Evolutionary conservation across 139 green algal genomes (phyloP), one percentile per base, ranked within the genome.

Genomic region (Chlamydomonas incerta): DNA sequence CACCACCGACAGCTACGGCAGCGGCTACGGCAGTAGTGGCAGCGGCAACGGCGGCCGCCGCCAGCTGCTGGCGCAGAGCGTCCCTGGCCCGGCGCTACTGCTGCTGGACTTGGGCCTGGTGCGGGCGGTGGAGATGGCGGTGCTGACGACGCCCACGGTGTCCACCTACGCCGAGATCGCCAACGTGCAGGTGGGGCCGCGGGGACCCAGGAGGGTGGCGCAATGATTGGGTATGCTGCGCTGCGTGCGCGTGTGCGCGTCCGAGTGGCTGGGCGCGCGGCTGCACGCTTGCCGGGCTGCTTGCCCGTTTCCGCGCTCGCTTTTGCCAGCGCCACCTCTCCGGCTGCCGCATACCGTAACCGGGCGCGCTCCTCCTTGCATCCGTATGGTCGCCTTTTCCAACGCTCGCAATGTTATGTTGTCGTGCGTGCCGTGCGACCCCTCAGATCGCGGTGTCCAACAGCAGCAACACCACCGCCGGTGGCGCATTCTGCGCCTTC

Each of bases 361-460:
- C n/a, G n/a, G n/a, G n/a, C n/a, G n/a, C n/a, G n/a, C n/a, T n/a
- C n/a, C n/a, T n/a, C n/a, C n/a, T n/a, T n/a, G n/a, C n/a, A n/a
- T n/a, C n/a, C n/a, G n/a, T n/a, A n/a, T n/a, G n/a, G n/a, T n/a
- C n/a, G n/a, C n/a, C n/a, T n/a, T n/a, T n/a, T n/a, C n/a, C n/a
- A n/a, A n/a, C n/a, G n/a, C n/a, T n/a, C n/a, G n/a, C n/a, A n/a
- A n/a, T n/a, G n/a, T n/a, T n/a, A n/a, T n/a, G n/a, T n/a, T n/a
- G n/a, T n/a, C n/a, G n/a, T n/a, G n/a, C n/a, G n/a, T n/a, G n/a
- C n/a, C n/a, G n/a, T n/a, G n/a, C n/a, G n/a, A n/a, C n/a, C n/a
- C n/a, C n/a, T n/a, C 80, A 85, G 80, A 23, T 85, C 35, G n/a
- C 50, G 10, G 66, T 85, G 1, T 77, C 80, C n/a, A 85, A 85